A percentile compares a stretch with the other conserved stretches of the same genome.
These are phyloP conservation scores for Coemansia sp. DNA, from an alignment of 192 early-diverging fungal genomes.

Conservation along the genomic window DNA sequence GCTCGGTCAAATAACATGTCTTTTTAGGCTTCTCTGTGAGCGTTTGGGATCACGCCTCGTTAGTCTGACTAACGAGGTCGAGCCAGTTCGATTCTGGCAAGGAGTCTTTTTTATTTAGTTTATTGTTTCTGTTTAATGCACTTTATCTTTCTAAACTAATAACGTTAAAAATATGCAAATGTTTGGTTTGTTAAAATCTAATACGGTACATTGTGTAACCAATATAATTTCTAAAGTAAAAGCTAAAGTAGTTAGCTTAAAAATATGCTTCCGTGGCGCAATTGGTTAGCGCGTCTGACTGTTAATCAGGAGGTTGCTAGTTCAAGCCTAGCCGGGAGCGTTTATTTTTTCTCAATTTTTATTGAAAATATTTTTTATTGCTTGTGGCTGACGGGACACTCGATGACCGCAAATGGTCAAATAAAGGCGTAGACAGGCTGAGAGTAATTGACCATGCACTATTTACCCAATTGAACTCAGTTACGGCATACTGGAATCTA, in stretches of 20 bases:
- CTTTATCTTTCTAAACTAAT: not conserved
- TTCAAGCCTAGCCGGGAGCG: constrained; percentile 12
- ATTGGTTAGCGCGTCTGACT: constrained; percentile 48
- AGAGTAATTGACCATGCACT: not conserved
- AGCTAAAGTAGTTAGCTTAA: not conserved
- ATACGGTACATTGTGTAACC: not conserved
- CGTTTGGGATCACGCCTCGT: constrained; percentile 51
- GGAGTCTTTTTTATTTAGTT: constrained; percentile 27
- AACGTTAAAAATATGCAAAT: not conserved
- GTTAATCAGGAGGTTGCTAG: constrained; percentile 49
- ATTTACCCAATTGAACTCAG: not conserved
- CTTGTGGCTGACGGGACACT: constrained; percentile 2
- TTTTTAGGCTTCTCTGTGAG: constrained; percentile 54
- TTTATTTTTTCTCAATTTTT: constrained; percentile 17
- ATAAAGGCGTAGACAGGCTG: constrained; percentile 4
- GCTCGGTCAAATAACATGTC: not conserved
- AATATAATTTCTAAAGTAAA: not conserved
- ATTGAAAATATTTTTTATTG: not conserved
- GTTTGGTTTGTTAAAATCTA: no score
- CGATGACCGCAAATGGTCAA: constrained; percentile 23
- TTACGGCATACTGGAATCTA: not conserved
- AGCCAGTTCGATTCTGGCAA: constrained; percentile 56
- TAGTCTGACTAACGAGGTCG: constrained; percentile 15
- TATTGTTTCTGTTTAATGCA: not conserved
- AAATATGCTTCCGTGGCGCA: constrained; percentile 29